Base-by-base conservation (phyloP, 495 filamentous ascomycete species). In the Aspergillus mulundensis region DNA sequence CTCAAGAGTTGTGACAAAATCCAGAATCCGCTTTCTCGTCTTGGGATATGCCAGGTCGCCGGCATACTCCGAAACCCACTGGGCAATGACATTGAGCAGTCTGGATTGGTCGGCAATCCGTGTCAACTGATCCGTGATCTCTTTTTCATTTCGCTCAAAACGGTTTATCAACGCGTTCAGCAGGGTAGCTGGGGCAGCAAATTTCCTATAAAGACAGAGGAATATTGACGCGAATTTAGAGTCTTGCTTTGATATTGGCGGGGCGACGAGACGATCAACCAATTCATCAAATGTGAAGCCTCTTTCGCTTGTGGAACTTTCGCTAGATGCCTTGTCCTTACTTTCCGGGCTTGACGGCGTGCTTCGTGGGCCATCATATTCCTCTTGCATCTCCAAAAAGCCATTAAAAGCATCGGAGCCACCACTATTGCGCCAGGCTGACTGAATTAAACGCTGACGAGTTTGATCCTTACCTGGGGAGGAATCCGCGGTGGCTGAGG, bases 121-220 rank as follows among this genome's bases (percentile, higher is more conserved):
- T 52, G 83, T 83, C 15, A 96, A 77, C 40, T 81, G 75, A 42
- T 81, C 76, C 7, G 77, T 77, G 50, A 80, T 84, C 61, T 87
- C 81, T 18, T 77, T 74, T 63, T 83, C 81, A 32, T 86, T 77
- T 28, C 76, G 76, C 45, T 93, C 87, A 59, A 96, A 88, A 8
- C 89, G 87, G 53, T 74, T 72, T 23, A 91, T 72, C 57, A 97
- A 84, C 15, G 87, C 82, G 36, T 80, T 79, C 36, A 97, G 79
- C 2, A 98, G 79, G 38, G 86, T 79, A 14, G 78, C 77, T 0
- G 94, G 94, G 4, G 93, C 80, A 5, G 91, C 88, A 57, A 98
- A 97, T 70, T 92, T 95, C 50, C 94, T 87, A 66, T 96, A 97
- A n/a, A 97, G 79, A 56, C 91, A 95, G 18, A 97, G 75, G 64